Evolutionary conservation across 2,329 filamentous ascomycete genomes (phyloP), one percentile per base, ranked within the genome.

Genomic region (Coniochaeta hoffmannii): DNA sequence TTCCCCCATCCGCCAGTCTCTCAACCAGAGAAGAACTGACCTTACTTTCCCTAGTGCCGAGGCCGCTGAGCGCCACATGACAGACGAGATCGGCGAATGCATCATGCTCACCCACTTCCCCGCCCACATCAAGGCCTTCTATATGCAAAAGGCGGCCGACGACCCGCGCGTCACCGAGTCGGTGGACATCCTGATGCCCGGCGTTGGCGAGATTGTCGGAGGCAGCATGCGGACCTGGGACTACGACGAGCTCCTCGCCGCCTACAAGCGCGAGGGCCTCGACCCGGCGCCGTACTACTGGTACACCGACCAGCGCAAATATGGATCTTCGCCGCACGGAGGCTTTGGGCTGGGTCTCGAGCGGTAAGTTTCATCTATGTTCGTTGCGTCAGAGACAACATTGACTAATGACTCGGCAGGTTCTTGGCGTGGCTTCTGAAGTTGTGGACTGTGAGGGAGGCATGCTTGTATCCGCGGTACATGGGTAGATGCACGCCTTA

Each of bases 101-200:
- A 96, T 99, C 72, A 90, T 97, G 78, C 81, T 97, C 41, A 97
- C 93, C 2, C 93, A 97, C 75, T 99, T 99, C 83, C 94, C 94
- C 19, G 86, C 86, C 57, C 90, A 93, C 76, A 96, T 99, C 80
- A 99, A 99, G 80, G 89, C 94, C 1, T 99, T 99, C 73, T 99
- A 99, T 81, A 99, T 99, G 94, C 87, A 92, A 74, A 92, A 88
- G 74, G 94, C 93, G 64, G 77, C 80, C 44, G 73, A 81, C 30
- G 94, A 99, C 68, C 76, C 73, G 30, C 83, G 92, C 26, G 90
- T 97, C 28, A 99, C 94, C 0, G 93, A 99, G 41, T 28, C 19
- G 15, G 44, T 35, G 38, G 30, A 35, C 30, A 26, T 31, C 17
- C 46, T 54, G 8, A 50, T 99, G 91, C 94, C 94, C 11, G 90